Conservation (phyloP, 2,329 filamentous ascomycete species). For the Penicillium sp. region DNA sequence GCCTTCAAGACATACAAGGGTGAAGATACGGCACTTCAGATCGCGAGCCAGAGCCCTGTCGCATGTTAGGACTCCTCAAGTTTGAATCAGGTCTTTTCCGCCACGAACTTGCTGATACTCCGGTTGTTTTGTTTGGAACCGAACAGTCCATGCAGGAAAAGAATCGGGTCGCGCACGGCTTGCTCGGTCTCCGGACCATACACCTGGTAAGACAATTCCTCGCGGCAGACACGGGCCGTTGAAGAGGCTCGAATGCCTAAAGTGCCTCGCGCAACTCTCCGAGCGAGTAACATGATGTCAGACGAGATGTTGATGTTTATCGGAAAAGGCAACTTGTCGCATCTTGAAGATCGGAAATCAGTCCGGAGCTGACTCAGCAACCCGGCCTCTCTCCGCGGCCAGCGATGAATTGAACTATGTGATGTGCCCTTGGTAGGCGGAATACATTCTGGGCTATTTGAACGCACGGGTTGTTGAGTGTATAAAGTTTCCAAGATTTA, state of each 20-base stretch:
- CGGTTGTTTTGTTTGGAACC: conserved; percentile 95
- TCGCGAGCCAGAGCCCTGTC: conserved; percentile 71
- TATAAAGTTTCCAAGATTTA: no score
- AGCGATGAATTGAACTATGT: neutral
- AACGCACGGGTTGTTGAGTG: neutral
- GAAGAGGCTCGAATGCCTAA: conserved; percentile 31
- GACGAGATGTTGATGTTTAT: neutral
- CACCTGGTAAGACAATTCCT: conserved; percentile 37
- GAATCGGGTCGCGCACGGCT: conserved; percentile 58
- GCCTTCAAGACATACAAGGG: conserved; percentile 59
- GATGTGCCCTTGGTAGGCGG: neutral
- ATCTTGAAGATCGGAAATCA: conserved; percentile 5
- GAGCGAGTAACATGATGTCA: conserved; percentile 13
- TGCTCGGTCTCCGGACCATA: conserved; percentile 36
- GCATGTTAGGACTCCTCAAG: conserved; percentile 1
- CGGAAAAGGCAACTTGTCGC: conserved; percentile 2
- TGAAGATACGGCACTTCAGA: conserved; percentile 75
- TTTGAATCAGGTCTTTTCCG: neutral
- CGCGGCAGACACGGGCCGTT: conserved; percentile 25
- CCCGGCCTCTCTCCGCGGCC: neutral
- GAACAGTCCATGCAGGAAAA: conserved; percentile 91
- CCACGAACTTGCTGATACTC: conserved; percentile 82
- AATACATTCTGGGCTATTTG: neutral
- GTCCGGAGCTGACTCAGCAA: conserved; percentile 10
- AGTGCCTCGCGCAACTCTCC: conserved; percentile 4